Evolutionary conservation across 768 basidiomycete species (phyloP), one percentile per base, ranked within the genome.

Genomic region (Cubamyces lactineus): DNA sequence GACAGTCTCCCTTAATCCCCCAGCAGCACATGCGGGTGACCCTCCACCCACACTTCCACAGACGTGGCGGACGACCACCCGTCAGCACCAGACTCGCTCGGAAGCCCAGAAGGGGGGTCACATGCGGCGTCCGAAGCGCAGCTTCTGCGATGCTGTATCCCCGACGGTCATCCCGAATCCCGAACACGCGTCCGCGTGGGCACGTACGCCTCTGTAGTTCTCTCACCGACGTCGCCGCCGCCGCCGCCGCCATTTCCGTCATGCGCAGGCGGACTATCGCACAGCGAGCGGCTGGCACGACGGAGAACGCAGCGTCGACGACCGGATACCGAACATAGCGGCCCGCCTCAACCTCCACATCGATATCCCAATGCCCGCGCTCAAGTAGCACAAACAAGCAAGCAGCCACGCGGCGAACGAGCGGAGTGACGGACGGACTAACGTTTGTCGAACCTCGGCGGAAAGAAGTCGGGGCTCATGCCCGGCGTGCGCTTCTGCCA

Each of bases 391-490:
- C 9, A 11, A 34, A 34, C 9, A 34, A 9, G 6, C 34, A 34
- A 9, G 1, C 34, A 11, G 34, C 1, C 34, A 11, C 1, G 5
- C 34, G 34, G 34, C 56, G 56, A 47, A 49, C 21, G 47, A 26
- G 34, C 34, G 34, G 34, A 34, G 34, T 5, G 34, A 12, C 40
- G 56, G 46, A 48, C 64, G 64, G 64, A 66, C 53, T 59, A 59
- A 59, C 47, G 52, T 59, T 62, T 66, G 64, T 57, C 64, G 64
- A 66, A 66, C 57, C 61, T 66, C 64, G 64, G 64, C 57, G 61
- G 53, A 51, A 57, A 62, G 61, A 62, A 62, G 56, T 28, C 28
- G 48, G 41, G 49, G 28, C 3, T 7, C 28, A 28, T 7, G 28
- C 28, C 28, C 26, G n/a, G n/a, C n/a, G 9, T 15, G 28, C 28